These are phyloP conservation scores for Teratosphaeria zuluensis DNA, from an alignment of 2,329 filamentous ascomycete genomes.

Conservation along the genomic window DNA sequence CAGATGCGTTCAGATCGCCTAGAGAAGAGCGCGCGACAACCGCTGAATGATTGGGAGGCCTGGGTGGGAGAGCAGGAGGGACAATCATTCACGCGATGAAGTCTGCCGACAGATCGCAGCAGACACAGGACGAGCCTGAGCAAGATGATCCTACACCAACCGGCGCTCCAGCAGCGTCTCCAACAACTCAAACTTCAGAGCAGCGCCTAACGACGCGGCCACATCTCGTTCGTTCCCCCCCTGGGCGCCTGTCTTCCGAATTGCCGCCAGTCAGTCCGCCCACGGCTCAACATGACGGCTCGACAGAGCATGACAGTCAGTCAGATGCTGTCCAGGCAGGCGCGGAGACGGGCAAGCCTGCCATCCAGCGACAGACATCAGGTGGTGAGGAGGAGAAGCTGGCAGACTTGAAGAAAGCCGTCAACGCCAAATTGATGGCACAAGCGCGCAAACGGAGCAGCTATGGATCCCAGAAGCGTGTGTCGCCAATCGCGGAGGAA, in stretches of 20 bases:
- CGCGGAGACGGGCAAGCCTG: background rate
- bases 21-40: background rate
- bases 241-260: conserved; percentile 4
- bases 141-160: background rate
- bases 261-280: conserved; percentile 3
- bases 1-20: background rate
- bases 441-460: conserved; percentile 26
- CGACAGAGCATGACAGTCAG: background rate
- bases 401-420: conserved; percentile 27
- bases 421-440: conserved; percentile 33
- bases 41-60: conserved; percentile 1
- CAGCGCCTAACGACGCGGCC: background rate
- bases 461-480: conserved; percentile 6
- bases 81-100: conserved; percentile 3
- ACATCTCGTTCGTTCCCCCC: conserved; percentile 3
- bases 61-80: conserved; percentile 1
- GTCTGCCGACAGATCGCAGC: background rate
- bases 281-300: background rate
- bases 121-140: conserved; percentile 3
- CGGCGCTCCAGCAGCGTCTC: background rate
- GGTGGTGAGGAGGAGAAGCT: conserved; percentile 14
- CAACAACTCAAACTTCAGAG: background rate
- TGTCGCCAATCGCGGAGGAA: conserved; percentile 10
- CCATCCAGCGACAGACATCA: background rate
- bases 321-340: background rate